phyloP scores from a whole-genome alignment of 176 grass and related monocot species.

The Canna indica region DNA sequence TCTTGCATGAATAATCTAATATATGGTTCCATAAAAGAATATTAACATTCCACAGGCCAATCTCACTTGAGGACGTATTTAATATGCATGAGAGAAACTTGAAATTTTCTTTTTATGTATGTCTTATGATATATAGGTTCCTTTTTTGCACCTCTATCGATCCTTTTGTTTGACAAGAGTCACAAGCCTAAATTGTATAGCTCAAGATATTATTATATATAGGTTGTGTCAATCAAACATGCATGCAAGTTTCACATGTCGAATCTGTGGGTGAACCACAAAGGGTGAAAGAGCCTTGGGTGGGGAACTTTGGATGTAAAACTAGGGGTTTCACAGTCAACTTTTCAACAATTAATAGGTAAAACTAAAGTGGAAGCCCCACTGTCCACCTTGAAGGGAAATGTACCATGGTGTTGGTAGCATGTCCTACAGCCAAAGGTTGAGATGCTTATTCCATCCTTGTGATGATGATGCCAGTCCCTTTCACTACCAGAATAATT shows the following conservation, averaged over 20 bases:
- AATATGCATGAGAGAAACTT: too few relatives aligned
- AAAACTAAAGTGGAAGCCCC: not conserved
- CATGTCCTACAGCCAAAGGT: not conserved
- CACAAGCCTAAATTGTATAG: not conserved
- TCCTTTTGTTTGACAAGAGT: not conserved
- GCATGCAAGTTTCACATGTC: not conserved
- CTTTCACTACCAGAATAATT: not conserved
- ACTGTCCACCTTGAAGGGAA: not conserved
- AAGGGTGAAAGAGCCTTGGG: not conserved
- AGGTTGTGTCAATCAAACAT: not conserved
- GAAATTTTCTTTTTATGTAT: too few relatives aligned
- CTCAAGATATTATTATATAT: not conserved
- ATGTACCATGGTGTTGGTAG: not conserved
- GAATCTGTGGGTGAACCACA: not conserved
- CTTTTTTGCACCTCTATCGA: too few relatives aligned
- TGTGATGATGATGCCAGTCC: conserved; percentile 7
- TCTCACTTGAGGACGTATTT: too few relatives aligned
- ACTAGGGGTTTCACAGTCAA: too few relatives aligned
- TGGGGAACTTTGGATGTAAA: not conserved
- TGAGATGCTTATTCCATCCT: not conserved
- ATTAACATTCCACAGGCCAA: too few relatives aligned
- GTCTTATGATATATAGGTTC: too few relatives aligned
- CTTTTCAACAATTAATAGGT: too few relatives aligned
- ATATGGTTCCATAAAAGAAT: too few relatives aligned
- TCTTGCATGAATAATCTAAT: too few relatives aligned